These are phyloP conservation scores for Sequoia sempervirens DNA, from an alignment of 75 land plant species.

Conservation along the genomic window DNA sequence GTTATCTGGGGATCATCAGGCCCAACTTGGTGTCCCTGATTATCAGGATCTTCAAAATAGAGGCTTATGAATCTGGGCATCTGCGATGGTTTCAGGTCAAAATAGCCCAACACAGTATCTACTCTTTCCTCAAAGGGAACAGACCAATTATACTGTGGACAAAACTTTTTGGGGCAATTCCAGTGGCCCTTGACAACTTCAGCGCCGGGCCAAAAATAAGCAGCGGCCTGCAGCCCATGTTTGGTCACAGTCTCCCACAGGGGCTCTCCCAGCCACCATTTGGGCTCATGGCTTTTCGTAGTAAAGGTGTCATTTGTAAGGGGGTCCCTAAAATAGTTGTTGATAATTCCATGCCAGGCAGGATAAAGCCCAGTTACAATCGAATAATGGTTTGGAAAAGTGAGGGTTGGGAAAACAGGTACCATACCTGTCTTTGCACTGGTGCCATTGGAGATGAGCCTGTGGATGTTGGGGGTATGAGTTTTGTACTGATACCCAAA, in stretches of 20 bases:
- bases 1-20: constrained; percentile 78
- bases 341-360: constrained; percentile 77
- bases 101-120: constrained; percentile 61
- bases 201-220: constrained; percentile 92
- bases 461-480: constrained; percentile 40
- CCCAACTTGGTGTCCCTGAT: constrained; percentile 70
- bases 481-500: constrained; percentile 87
- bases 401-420: constrained; percentile 87
- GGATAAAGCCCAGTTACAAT: constrained; percentile 92
- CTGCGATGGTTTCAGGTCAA: constrained; percentile 47
- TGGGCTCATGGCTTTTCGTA: constrained; percentile 58
- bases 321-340: constrained; percentile 72
- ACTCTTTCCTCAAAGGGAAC: constrained; percentile 75
- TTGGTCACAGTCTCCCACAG: constrained; percentile 84
- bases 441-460: constrained; percentile 70
- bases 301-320: constrained; percentile 44
- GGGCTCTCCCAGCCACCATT: constrained; percentile 97
- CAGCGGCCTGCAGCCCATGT: constrained; percentile 69
- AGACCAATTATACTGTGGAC: constrained; percentile 52
- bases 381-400: constrained; percentile 96
- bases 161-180: constrained; percentile 47
- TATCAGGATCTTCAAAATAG: constrained; percentile 88
- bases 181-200: constrained; percentile 75
- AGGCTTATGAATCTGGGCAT: constrained; percentile 62
- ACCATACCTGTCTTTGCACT: constrained; percentile 77